Evolutionary conservation across 2,329 filamentous ascomycete species (phyloP).

Genomic region (Cytospora schulzeri): DNA sequence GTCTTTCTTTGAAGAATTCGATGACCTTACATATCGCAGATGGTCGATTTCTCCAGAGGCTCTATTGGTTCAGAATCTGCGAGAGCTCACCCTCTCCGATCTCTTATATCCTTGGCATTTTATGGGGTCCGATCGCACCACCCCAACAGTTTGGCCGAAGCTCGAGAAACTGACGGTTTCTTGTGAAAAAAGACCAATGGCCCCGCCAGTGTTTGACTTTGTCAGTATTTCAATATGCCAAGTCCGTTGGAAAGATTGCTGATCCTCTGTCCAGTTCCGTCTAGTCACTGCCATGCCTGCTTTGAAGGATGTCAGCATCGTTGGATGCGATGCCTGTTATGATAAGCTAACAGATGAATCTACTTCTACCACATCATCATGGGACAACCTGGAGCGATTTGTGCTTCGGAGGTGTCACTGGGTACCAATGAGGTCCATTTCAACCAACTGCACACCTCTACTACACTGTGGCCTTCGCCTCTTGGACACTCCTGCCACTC

Average conservation of each 20-base stretch:
- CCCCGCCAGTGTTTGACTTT: background rate
- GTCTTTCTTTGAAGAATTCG: background rate
- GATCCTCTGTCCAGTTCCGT: background rate
- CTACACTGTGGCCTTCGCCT: background rate
- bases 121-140: accelerated
- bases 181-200: accelerated
- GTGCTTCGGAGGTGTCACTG: background rate
- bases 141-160: conserved; percentile 5
- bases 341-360: background rate
- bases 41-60: background rate
- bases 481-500: background rate
- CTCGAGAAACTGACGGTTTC: conserved; percentile 12
- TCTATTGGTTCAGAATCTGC: background rate
- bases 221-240: background rate
- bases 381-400: conserved; percentile 7
- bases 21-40: no score
- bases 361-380: background rate
- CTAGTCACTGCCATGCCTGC: conserved; percentile 1
- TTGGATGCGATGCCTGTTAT: background rate
- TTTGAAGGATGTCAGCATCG: conserved; percentile 7
- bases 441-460: background rate
- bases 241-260: background rate
- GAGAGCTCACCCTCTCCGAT: background rate
- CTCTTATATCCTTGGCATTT: background rate
- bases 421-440: no score